These are phyloP conservation scores for Acer negundo DNA, from an alignment of 345 rosid species.

Conservation along the genomic window DNA sequence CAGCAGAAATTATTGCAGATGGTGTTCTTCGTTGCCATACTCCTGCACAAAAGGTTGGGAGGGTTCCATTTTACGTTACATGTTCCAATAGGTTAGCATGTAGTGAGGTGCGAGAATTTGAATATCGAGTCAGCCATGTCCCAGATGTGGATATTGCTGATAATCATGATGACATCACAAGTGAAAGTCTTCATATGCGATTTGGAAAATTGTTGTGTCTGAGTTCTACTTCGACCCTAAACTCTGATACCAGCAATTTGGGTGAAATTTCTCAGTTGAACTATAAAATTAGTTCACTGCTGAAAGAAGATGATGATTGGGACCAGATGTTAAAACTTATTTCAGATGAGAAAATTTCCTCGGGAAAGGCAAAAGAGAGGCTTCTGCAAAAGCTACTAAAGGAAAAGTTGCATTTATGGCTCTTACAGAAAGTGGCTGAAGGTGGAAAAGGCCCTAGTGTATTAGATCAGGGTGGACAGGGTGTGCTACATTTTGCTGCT, in stretches of 20 bases:
- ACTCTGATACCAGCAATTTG: constrained; percentile 22
- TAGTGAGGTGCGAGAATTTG: constrained; percentile 96
- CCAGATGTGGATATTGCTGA: constrained; percentile 36
- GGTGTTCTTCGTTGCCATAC: constrained; percentile 75
- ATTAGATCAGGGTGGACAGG: constrained; percentile 87
- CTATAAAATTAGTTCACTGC: constrained; percentile 57
- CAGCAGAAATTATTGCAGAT: constrained; percentile 76
- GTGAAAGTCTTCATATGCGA: constrained; percentile 53
- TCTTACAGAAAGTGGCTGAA: constrained; percentile 67
- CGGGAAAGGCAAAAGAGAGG: constrained; percentile 50
- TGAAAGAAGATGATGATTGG: constrained; percentile 65
- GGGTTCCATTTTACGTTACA: constrained; percentile 89
- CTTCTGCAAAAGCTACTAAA: constrained; percentile 69
- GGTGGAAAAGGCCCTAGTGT: constrained; percentile 90
- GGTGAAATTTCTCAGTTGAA: constrained; percentile 53
- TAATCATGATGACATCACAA: constrained; percentile 22
- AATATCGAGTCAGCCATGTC: constrained; percentile 45
- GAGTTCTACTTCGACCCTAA: constrained; percentile 30
- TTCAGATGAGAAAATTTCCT: constrained; percentile 38
- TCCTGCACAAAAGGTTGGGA: constrained; percentile 69
- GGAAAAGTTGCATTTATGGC: constrained; percentile 80
- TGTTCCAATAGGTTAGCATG: constrained; percentile 93
- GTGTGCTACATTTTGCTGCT: constrained; percentile 92
- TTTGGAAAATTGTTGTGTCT: constrained; percentile 64
- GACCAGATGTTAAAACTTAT: constrained; percentile 49